phyloP scores from a whole-genome alignment of 2,329 filamentous ascomycete genomes.

The Clarireedia hainanense region DNA sequence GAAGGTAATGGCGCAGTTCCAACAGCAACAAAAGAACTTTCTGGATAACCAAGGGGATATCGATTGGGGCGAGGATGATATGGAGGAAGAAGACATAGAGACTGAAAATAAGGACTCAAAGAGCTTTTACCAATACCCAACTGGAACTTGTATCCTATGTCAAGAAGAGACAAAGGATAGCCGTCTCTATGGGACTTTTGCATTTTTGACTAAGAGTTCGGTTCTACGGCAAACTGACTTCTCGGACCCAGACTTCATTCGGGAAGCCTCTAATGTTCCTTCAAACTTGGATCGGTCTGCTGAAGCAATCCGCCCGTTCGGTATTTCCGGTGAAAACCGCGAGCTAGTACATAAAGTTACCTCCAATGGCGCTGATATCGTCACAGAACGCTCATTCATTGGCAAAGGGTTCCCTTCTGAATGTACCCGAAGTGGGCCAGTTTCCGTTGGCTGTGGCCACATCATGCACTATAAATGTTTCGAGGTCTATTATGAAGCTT shows the following conservation, averaged over 20 bases:
- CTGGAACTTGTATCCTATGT: constrained; percentile 89
- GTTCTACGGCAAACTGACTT: constrained; percentile 83
- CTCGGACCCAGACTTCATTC: constrained; percentile 72
- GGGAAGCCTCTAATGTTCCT: constrained; percentile 73
- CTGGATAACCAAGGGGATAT: constrained; percentile 79
- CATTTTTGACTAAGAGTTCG: constrained; percentile 75
- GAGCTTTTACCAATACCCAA: constrained; percentile 82
- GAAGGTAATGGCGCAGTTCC: constrained; percentile 94
- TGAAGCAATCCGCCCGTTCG: constrained; percentile 78
- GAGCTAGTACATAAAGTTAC: constrained; percentile 69
- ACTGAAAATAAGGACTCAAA: constrained; percentile 54
- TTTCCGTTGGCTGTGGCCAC: constrained; percentile 88
- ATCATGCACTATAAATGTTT: constrained; percentile 99
- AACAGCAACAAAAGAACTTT: constrained; percentile 94
- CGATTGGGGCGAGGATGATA: constrained; percentile 79
- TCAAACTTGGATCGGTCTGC: constrained; percentile 77
- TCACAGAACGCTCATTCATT: constrained; percentile 70
- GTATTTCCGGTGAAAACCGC: constrained; percentile 81
- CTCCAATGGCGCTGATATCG: constrained; percentile 60
- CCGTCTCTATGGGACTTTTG: constrained; percentile 86
- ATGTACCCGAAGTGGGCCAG: constrained; percentile 62
- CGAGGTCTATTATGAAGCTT: constrained; percentile 81
- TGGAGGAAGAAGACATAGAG: constrained; percentile 60
- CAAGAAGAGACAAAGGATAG: constrained; percentile 93
- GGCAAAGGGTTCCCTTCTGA: constrained; percentile 79